These are phyloP conservation scores for Sarcomyxa edulis DNA, from an alignment of 768 basidiomycete species.

Conservation along the genomic window DNA sequence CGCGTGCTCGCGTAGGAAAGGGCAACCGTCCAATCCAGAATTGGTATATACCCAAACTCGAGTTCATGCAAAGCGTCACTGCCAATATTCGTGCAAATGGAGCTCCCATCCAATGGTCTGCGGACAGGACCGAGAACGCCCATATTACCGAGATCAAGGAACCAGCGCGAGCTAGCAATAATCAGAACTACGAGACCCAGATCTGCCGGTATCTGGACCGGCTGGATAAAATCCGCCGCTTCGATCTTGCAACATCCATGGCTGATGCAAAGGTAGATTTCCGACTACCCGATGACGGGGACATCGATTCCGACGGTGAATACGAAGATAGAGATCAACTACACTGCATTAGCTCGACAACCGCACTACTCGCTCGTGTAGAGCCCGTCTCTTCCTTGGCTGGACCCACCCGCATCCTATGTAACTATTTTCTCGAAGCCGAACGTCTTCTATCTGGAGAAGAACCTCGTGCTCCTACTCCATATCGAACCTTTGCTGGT, in stretches of 20 bases:
- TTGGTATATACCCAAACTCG: constrained; percentile 26
- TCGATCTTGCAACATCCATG: constrained; percentile 10
- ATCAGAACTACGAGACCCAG: constrained; percentile 13
- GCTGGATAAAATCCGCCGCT: constrained; percentile 8
- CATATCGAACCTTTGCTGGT: constrained; percentile 5
- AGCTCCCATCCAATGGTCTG: constrained; percentile 14
- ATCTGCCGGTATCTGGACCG: constrained; percentile 14
- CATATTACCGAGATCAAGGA: constrained; percentile 14
- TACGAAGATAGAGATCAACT: too few relatives aligned
- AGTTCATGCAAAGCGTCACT: constrained; percentile 17
- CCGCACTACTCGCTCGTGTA: not conserved
- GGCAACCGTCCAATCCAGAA: constrained; percentile 11
- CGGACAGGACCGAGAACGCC: constrained; percentile 14
- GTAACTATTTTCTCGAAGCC: constrained; percentile 5
- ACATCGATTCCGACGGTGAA: constrained; percentile 1
- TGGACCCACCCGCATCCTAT: too few relatives aligned
- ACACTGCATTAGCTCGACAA: too few relatives aligned
- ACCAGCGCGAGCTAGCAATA: constrained; percentile 11
- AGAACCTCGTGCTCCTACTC: constrained; percentile 4
- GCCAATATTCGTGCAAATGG: constrained; percentile 10
- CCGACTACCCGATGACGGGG: not conserved
- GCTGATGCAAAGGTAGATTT: too few relatives aligned
- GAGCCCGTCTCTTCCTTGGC: not conserved
- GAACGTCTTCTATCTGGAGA: not conserved
- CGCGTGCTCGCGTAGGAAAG: constrained; percentile 6